Percentiles rank a stretch among this genome's conserved stretches.
phyloP scores from a whole-genome alignment of 148 eudicot species.

The Polygonum maritimum region DNA sequence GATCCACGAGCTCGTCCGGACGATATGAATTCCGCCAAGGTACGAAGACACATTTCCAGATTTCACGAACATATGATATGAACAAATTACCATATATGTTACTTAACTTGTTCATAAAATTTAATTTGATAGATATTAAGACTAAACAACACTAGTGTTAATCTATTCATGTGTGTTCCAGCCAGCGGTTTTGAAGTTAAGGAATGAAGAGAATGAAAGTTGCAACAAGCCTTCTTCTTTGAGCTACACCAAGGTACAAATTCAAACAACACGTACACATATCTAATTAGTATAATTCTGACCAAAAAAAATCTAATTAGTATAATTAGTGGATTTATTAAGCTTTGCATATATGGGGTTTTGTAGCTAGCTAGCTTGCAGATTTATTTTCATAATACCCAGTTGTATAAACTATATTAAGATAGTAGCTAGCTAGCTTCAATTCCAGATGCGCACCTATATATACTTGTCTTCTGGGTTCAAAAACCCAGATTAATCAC shows the following conservation, averaged over 20 bases:
- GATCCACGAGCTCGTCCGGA: background rate
- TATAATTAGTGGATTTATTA: too few species aligned
- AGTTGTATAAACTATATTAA: too few species aligned
- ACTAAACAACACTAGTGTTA: background rate
- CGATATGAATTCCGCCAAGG: background rate
- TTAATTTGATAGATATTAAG: background rate
- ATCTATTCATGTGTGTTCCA: background rate
- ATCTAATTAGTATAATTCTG: too few species aligned
- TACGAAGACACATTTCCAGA: background rate
- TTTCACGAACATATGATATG: background rate
- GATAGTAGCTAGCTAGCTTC: background rate
- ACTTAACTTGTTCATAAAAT: too few species aligned
- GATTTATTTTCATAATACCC: too few species aligned
- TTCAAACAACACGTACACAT: background rate
- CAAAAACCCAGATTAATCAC: background rate
- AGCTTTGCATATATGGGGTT: too few species aligned
- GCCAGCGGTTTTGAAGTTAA: background rate
- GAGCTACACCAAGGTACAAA: background rate
- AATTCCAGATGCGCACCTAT: background rate
- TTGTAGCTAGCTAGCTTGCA: too few species aligned
- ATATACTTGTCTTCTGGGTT: background rate
- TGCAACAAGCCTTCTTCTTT: background rate
- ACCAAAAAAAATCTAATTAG: too few species aligned
- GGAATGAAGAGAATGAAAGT: background rate
- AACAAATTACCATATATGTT: too few species aligned